These are phyloP conservation scores for Salix suchowensis DNA, from an alignment of 345 rosid genomes.

Conservation along the genomic window DNA sequence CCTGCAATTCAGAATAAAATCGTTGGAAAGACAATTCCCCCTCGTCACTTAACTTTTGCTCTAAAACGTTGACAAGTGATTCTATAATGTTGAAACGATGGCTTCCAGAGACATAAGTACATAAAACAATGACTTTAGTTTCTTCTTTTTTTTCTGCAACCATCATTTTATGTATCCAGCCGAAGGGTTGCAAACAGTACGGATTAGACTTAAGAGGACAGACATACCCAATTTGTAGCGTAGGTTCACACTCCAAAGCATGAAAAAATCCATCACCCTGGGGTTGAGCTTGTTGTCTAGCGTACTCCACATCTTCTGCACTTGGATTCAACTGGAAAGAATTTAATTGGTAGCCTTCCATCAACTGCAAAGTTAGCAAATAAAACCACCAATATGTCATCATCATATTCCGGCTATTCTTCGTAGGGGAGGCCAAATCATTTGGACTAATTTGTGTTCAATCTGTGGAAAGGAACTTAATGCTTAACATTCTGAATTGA, in stretches of 20 bases:
- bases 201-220: neutral
- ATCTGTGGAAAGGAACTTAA: neutral
- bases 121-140: neutral
- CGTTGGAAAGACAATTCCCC: neutral
- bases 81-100: neutral
- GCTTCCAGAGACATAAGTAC: neutral
- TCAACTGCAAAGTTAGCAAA: slow-evolving; percentile 38
- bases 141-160: neutral
- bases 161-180: neutral
- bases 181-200: neutral
- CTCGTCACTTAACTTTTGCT: neutral
- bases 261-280: slow-evolving; percentile 69
- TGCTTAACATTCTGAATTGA: neutral
- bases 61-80: neutral
- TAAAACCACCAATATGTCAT: neutral
- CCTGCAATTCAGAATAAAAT: slow-evolving; percentile 32
- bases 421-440: neutral
- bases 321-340: slow-evolving; percentile 59
- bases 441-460: neutral
- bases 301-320: slow-evolving; percentile 64
- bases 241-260: slow-evolving; percentile 81
- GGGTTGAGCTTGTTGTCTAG: slow-evolving; percentile 45
- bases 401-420: neutral
- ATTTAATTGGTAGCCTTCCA: slow-evolving; percentile 81
- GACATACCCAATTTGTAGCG: slow-evolving; percentile 79